Conservation (phyloP, 148 eudicot species). For the Rhododendron ferrugineum region DNA sequence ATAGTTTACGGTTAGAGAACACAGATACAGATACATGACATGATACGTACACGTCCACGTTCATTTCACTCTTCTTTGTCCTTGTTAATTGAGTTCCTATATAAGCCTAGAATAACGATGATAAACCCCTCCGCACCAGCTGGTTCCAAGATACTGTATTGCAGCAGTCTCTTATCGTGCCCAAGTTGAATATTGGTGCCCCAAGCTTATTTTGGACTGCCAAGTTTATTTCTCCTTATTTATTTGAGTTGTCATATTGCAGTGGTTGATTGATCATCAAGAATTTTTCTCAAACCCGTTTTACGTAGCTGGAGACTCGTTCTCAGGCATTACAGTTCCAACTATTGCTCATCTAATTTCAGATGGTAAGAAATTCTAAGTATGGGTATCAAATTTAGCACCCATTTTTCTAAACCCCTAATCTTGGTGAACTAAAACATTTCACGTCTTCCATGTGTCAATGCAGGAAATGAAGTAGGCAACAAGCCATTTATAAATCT, state of each 20-base stretch:
- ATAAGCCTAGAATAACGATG: not conserved
- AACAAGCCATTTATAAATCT: slow-evolving; percentile 37
- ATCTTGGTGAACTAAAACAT: not conserved
- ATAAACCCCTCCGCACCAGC: not conserved
- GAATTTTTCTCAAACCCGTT: slow-evolving; percentile 5
- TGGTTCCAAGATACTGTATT: not conserved
- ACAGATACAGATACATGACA: not conserved
- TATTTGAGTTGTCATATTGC: not conserved
- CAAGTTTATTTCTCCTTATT: not conserved
- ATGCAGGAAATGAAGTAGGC: slow-evolving; percentile 48
- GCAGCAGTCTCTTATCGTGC: not conserved
- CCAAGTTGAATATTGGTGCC: not conserved
- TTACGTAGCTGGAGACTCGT: slow-evolving; percentile 13
- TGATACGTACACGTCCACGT: not conserved
- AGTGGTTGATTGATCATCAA: slow-evolving; percentile 17
- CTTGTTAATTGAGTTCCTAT: not conserved
- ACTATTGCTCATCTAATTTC: not conserved
- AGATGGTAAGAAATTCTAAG: not conserved
- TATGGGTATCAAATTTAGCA: not conserved
- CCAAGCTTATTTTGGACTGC: not conserved
- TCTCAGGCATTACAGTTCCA: slow-evolving; percentile 14
- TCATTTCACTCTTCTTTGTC: not conserved
- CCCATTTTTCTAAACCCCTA: not conserved
- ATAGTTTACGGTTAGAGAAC: not conserved
- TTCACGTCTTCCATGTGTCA: not conserved